Base-by-base conservation (phyloP, 2,329 filamentous ascomycete genomes). In the Ceratocystis smalleyi region DNA sequence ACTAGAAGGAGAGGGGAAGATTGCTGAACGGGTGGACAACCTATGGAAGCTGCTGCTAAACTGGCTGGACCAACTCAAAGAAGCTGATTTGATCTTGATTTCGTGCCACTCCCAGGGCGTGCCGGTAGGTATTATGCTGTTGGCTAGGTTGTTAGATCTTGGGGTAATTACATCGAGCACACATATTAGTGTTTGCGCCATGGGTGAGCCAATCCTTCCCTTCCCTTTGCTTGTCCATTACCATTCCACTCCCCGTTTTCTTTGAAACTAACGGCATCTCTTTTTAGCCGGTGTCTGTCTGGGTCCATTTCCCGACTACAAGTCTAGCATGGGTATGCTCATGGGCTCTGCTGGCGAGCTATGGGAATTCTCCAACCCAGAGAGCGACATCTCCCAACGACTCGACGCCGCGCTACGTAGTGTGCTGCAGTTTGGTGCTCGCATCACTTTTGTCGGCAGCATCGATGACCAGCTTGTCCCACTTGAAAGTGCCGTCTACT, bases 401-500 rank as follows among this genome's bases (percentile, higher is more conserved):
- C 95, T 96, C 69, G 84, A 89, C 69, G 78, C 84, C 32, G 84
- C 91, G 0, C 76, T 97, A 2, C 84, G 87, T 70, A 82, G 82
- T 8, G 86, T 87, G 1, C 77, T 99, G 5, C 81, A 85, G 17
- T 87, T 89, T 70, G 91, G 91, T 12, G 89, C 89, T 15, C 83
- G 89, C 49, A 83, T 97, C 60, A 88, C 91, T 0, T 96, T 91
- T 72, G 81, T 95, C 66, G 92, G 92, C 63, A 96, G 91, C 73
- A 95, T 99, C 62, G 94, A 99, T 72, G 94, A 99, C 73, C 94
- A 99, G 74, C 79, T 99, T 1, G 91, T 99, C 15, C 92, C 91
- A 17, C 43, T 32, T n/a, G 59, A 77, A 83, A 96, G 91, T 1
- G 91, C 92, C 17, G 84, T 94, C 0, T 95, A 95, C 74, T 87